Conservation (phyloP, 768 basidiomycete species). For the Mycena galericulata region DNA sequence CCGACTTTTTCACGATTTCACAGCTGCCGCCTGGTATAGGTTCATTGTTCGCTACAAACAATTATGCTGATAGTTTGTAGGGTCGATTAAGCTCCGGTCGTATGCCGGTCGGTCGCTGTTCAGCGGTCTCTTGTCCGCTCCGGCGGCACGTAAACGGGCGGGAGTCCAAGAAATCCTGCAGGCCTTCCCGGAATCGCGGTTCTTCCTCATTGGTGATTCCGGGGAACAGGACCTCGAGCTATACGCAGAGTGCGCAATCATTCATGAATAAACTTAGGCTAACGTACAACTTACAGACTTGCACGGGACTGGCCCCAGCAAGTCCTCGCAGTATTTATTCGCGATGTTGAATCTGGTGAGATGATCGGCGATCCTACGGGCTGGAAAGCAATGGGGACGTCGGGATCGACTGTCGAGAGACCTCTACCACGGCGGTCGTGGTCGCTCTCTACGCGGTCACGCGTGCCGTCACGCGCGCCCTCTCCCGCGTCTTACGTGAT, state of each 20-base stretch:
- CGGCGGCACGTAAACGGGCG: constrained; percentile 84
- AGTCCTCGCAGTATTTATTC: constrained; percentile 84
- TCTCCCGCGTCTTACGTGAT: constrained; percentile 14
- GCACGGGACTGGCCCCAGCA: constrained; percentile 77
- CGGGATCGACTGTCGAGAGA: constrained; percentile 14
- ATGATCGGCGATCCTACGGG: constrained; percentile 77
- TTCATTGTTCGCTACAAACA: neutral
- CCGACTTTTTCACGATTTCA: constrained; percentile 78
- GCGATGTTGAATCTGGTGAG: constrained; percentile 67
- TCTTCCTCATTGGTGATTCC: constrained; percentile 91
- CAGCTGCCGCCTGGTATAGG: constrained; percentile 71
- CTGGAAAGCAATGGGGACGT: constrained; percentile 47
- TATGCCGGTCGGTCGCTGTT: constrained; percentile 89
- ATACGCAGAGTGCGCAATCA: constrained; percentile 70
- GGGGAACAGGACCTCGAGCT: constrained; percentile 97
- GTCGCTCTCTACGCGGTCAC: neutral
- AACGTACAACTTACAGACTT: constrained; percentile 48
- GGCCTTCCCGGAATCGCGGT: constrained; percentile 77
- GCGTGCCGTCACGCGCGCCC: constrained; percentile 16
- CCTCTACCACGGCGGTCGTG: constrained; percentile 3
- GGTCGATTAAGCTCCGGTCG: constrained; percentile 85
- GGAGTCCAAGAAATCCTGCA: constrained; percentile 85
- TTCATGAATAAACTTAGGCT: neutral
- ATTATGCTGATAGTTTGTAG: constrained; percentile 45
- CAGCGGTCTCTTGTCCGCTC: constrained; percentile 83